These are phyloP conservation scores for Paraphaeosphaeria sporulosa DNA, from an alignment of 2,329 filamentous ascomycete genomes.

Conservation along the genomic window DNA sequence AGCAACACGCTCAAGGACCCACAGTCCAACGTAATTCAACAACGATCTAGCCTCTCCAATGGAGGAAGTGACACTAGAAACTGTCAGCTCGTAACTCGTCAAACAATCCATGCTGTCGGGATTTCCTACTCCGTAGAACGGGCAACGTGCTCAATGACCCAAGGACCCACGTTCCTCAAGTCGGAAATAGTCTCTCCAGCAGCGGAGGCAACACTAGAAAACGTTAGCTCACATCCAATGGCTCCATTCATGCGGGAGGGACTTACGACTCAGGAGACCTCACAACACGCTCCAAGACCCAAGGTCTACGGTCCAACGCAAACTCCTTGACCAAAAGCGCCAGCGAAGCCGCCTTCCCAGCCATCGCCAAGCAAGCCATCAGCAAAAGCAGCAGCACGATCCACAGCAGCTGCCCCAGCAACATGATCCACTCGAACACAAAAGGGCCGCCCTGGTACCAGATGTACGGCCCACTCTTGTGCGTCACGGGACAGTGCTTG, in stretches of 20 bases:
- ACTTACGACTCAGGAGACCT: no score
- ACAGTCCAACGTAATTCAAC: background rate
- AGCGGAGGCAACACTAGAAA: background rate
- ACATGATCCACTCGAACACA: background rate
- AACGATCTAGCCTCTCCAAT: background rate
- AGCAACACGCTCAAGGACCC: background rate
- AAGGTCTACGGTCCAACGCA: no score
- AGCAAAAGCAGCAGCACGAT: background rate
- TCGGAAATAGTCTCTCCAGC: background rate
- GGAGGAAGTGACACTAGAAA: background rate
- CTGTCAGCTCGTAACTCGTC: background rate
- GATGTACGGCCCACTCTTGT: background rate
- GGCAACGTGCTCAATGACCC: background rate
- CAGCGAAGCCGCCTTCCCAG: background rate
- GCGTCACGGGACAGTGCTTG: background rate
- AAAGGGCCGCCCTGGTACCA: background rate
- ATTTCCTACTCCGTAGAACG: no score
- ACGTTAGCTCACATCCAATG: background rate
- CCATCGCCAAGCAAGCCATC: background rate
- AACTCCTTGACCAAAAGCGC: no score
- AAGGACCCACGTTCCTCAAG: background rate
- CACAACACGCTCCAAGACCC: no score
- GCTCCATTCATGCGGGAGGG: no score
- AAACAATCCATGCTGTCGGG: no score
- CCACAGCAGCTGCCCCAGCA: background rate